Evolutionary conservation across 2,329 filamentous ascomycete genomes (phyloP).

Genomic region (Ceratocystiopsis brevicomis): DNA sequence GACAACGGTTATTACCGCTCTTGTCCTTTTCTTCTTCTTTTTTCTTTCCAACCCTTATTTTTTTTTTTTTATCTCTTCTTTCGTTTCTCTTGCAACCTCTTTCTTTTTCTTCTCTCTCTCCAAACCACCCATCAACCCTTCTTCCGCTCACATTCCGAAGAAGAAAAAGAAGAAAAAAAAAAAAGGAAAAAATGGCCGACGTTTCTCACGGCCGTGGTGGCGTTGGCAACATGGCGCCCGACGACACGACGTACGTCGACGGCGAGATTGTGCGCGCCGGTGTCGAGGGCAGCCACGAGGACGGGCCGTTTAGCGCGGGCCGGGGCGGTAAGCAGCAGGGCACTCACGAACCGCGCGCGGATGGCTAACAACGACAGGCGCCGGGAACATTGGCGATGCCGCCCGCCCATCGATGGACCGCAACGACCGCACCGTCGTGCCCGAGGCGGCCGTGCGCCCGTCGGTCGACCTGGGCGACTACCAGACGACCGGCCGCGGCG

Average conservation of each 20-base stretch:
- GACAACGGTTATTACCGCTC: too few species aligned
- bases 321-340: slow-evolving; percentile 37
- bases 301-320: slow-evolving; percentile 39
- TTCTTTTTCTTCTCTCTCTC: not conserved
- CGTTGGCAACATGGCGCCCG: slow-evolving; percentile 40
- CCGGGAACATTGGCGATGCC: slow-evolving; percentile 38
- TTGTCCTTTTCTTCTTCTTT: not conserved
- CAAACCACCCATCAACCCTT: not conserved
- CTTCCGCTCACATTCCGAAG: not conserved
- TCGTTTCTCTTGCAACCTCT: not conserved
- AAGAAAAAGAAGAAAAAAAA: too few species aligned
- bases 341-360: too few species aligned
- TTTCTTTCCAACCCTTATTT: not conserved
- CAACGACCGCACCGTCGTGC: slow-evolving; percentile 32
- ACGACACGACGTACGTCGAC: slow-evolving; percentile 40
- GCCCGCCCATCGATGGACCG: slow-evolving; percentile 21
- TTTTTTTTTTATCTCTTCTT: not conserved
- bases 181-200: slow-evolving; percentile 15
- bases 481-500: slow-evolving; percentile 37
- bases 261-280: slow-evolving; percentile 41
- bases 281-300: slow-evolving; percentile 33
- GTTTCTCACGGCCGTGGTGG: slow-evolving; percentile 43
- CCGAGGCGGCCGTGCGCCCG: slow-evolving; percentile 30
- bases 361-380: slow-evolving; percentile 20
- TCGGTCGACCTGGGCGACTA: slow-evolving; percentile 29